Evolutionary conservation across 108 stramenopile species (phyloP), one percentile per base, ranked within the genome.

Genomic region (Stephanodiscus minutulus): DNA sequence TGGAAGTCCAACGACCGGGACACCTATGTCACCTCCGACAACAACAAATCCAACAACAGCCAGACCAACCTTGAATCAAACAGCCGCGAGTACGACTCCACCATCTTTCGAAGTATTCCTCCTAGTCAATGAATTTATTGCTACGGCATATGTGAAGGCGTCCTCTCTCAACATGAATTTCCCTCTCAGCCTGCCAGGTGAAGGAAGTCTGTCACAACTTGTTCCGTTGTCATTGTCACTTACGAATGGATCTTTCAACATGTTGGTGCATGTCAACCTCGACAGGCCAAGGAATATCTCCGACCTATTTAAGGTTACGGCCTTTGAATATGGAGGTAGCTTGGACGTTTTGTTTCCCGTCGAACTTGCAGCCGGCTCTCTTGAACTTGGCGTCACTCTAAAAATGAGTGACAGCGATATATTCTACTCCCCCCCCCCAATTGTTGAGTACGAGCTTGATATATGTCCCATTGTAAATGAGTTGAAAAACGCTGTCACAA

Each of bases 371-470:
- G 24, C 28, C 15, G 52, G 25, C 22, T 8, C 7, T 22, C 4
- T 54, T 44, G 66, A 31, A 2, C 27, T 66, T 56, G 66, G 66
- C n/a, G 22, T 66, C 21, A 56, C 66, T 66, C 54, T 66, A 5
- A 66, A 15, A 25, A 33, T 66, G 21, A 56, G 24, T 31, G 66
- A 66, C 52, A 31, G 53, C 9, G 66, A 66, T 28, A 44, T 66
- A 22, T 56, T 66, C 36, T 22, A 9, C 22, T 12, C 25, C 39
- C 50, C 66, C 52, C 55, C 29, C n/a, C 66, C 66, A 53, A 29
- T 21, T 2, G 24, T 53, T 53, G 24, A 25, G 7, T 66, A 66
- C 11, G 66, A 53, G 66, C 20, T 66, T 27, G 66, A 66, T 56
- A 56, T 66, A 2, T 66, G 66, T 44, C 54, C 50, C 15, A 13